These are phyloP conservation scores for Angophora floribunda DNA, from an alignment of 345 rosid species.

Conservation along the genomic window DNA sequence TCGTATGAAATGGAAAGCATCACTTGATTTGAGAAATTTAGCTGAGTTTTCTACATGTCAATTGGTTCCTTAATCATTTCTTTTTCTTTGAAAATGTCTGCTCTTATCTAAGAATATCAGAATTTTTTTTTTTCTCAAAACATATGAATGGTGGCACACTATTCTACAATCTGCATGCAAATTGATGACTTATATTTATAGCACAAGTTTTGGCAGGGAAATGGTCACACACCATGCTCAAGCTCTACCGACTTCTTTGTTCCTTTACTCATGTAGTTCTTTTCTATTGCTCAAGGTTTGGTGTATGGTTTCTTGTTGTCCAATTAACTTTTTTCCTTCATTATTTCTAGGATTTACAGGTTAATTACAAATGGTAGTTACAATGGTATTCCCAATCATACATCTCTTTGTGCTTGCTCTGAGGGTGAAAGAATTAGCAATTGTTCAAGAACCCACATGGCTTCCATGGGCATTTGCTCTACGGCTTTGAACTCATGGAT, in stretches of 20 bases:
- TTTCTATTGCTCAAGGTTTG: not conserved
- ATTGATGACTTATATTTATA: not conserved
- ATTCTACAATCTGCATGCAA: not conserved
- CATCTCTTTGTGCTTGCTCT: not conserved
- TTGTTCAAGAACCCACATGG: conserved; percentile 21
- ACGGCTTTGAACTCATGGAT: conserved; percentile 79
- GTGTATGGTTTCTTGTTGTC: not conserved
- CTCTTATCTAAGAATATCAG: not conserved
- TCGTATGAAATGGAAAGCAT: not conserved
- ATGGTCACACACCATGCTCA: not conserved
- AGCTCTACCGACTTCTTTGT: not conserved
- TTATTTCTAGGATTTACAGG: conserved; percentile 56
- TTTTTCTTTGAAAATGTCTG: not conserved
- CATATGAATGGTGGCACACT: not conserved
- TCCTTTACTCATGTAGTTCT: not conserved
- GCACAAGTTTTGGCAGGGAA: not conserved
- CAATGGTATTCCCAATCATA: conserved; percentile 23
- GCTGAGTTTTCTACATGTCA: not conserved
- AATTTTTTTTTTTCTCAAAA: not conserved
- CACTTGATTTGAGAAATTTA: not conserved
- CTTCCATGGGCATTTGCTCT: conserved; percentile 32
- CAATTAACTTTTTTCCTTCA: not conserved
- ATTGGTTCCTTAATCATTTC: not conserved
- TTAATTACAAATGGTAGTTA: conserved; percentile 37
- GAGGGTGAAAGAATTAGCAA: conserved; percentile 1